phyloP scores from a whole-genome alignment of 1,284 basidiomycete genomes.

The Paramarasmius palmivorus region DNA sequence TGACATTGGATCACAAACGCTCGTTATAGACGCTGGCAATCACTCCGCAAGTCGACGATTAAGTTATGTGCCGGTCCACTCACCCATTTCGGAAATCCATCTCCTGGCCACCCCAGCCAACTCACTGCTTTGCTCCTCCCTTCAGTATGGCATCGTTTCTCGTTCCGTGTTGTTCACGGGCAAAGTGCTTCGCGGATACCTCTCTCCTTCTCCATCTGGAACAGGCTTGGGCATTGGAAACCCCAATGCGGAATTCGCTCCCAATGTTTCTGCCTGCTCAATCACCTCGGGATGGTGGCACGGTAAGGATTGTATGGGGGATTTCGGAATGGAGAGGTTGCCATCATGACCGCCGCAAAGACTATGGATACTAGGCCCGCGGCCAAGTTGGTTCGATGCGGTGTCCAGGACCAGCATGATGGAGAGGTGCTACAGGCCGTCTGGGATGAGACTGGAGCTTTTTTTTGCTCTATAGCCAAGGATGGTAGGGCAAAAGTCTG shows the following conservation, averaged over 20 bases:
- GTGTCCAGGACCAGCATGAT: constrained; percentile 56
- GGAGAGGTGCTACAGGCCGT: constrained; percentile 53
- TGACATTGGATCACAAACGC: not conserved
- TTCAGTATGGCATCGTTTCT: constrained; percentile 73
- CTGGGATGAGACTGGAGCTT: constrained; percentile 42
- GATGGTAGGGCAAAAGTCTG: constrained; percentile 76
- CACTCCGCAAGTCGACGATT: constrained; percentile 60
- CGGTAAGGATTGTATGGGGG: constrained; percentile 79
- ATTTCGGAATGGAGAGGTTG: constrained; percentile 68
- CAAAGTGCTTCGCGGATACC: constrained; percentile 69
- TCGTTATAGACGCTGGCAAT: constrained; percentile 66
- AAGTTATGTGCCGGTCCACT: constrained; percentile 62
- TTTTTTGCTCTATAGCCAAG: constrained; percentile 53
- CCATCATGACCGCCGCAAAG: constrained; percentile 56
- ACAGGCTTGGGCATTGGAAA: constrained; percentile 70
- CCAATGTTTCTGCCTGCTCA: constrained; percentile 60
- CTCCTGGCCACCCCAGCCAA: constrained; percentile 48
- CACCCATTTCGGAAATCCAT: constrained; percentile 54
- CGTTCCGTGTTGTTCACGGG: constrained; percentile 75
- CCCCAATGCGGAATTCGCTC: constrained; percentile 76
- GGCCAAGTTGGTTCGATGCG: constrained; percentile 48
- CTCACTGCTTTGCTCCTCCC: constrained; percentile 64
- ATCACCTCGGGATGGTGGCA: constrained; percentile 64
- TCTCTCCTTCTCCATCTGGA: constrained; percentile 67
- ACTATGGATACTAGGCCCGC: constrained; percentile 58